Conservation (phyloP, 371 early-diverging fungal species). For the Mortierella sp. region DNA sequence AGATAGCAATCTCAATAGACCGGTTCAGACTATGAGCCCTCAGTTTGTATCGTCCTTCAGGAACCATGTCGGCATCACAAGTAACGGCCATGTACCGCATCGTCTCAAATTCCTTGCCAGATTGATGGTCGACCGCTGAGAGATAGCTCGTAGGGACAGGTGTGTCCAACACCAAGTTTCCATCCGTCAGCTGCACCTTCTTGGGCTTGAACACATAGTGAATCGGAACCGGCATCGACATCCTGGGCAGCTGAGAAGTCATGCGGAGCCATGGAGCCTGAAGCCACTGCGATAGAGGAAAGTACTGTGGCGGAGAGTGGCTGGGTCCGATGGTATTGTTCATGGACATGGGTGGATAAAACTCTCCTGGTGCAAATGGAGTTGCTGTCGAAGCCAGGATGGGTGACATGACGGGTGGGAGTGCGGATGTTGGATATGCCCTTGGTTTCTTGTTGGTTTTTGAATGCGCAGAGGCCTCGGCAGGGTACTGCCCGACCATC, state of each 20-base stretch:
- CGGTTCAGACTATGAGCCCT: conserved; percentile 77
- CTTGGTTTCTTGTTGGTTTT: conserved; percentile 12
- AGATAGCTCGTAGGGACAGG: conserved; percentile 78
- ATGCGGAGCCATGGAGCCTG: conserved; percentile 56
- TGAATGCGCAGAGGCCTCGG: background rate
- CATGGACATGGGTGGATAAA: conserved; percentile 44
- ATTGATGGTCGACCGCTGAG: conserved; percentile 65
- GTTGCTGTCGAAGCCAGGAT: conserved; percentile 45
- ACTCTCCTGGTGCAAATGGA: conserved; percentile 39
- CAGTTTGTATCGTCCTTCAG: conserved; percentile 79
- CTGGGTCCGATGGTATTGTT: conserved; percentile 21
- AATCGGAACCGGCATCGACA: conserved; percentile 56
- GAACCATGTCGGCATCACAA: conserved; percentile 84
- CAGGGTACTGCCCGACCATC: conserved; percentile 33
- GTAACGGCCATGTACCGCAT: conserved; percentile 86
- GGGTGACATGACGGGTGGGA: conserved; percentile 43
- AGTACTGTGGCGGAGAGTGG: conserved; percentile 31
- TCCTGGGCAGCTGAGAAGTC: conserved; percentile 37
- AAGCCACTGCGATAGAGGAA: conserved; percentile 54
- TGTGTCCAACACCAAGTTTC: conserved; percentile 81
- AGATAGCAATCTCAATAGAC: conserved; percentile 84
- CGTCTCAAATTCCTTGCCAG: conserved; percentile 75
- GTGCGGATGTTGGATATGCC: conserved; percentile 9
- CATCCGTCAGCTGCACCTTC: conserved; percentile 72
- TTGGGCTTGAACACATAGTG: conserved; percentile 61